phyloP scores from a whole-genome alignment of 371 early-diverging fungal genomes.

The Coemansia sp. region DNA sequence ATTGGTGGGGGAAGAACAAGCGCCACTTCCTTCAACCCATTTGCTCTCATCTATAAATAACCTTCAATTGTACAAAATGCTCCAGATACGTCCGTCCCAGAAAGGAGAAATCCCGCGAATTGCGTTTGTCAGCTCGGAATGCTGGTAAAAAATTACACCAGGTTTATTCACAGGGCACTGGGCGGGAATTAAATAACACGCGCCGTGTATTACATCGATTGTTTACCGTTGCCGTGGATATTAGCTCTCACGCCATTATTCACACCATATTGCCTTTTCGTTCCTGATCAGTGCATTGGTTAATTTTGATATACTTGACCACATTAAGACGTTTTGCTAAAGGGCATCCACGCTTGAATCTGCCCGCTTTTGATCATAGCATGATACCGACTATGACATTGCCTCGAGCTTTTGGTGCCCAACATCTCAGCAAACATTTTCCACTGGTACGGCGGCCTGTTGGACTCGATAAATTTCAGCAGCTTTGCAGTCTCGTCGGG shows the following conservation, averaged over 20 bases:
- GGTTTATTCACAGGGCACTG: background rate
- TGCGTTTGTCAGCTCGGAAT: background rate
- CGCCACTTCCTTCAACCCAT: too few relatives aligned
- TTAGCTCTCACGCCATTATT: slow-evolving; percentile 13
- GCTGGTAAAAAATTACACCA: background rate
- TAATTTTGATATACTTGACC: too few relatives aligned
- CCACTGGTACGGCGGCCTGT: background rate
- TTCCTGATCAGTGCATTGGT: too few relatives aligned
- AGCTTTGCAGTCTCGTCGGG: background rate
- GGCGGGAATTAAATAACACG: background rate
- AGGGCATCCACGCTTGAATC: too few relatives aligned
- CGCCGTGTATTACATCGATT: background rate
- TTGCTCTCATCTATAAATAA: too few relatives aligned
- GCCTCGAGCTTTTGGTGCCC: background rate
- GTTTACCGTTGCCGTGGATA: background rate
- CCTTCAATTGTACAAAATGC: too few relatives aligned
- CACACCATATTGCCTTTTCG: too few relatives aligned
- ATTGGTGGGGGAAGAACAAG: too few relatives aligned
- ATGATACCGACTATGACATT: background rate
- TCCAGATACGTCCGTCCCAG: too few relatives aligned
- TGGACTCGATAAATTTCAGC: background rate
- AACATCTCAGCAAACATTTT: background rate
- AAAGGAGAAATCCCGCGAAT: background rate
- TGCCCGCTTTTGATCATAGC: background rate
- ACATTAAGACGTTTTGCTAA: too few relatives aligned